Conservation (phyloP, 2,329 filamentous ascomycete species). For the Paracamarosporium sp. region DNA sequence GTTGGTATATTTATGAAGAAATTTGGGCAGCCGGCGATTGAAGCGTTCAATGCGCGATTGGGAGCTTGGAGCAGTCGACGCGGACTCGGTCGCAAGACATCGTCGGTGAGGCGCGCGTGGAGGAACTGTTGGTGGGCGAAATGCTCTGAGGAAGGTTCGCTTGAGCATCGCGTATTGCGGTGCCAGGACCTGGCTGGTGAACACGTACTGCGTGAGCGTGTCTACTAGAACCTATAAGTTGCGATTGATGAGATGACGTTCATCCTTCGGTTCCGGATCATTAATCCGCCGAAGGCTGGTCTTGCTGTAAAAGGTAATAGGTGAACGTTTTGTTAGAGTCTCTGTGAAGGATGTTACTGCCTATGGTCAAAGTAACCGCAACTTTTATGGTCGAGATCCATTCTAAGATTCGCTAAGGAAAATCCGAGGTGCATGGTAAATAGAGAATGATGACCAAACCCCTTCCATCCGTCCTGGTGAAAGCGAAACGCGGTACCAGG, state of each 20-base stretch:
- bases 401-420: neutral
- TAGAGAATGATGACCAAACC: neutral
- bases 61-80: conserved; percentile 21
- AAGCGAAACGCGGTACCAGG: too few species aligned
- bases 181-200: too few species aligned
- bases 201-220: neutral
- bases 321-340: neutral
- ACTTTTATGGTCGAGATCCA: neutral
- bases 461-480: too few species aligned
- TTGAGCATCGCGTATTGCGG: conserved; percentile 14
- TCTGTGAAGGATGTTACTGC: too few species aligned
- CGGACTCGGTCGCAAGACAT: conserved; percentile 23
- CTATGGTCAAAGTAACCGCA: too few species aligned
- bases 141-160: conserved; percentile 9
- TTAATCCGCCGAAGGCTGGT: neutral
- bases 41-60: conserved; percentile 43
- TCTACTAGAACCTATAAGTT: neutral
- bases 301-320: neutral
- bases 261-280: conserved; percentile 1
- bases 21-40: conserved; percentile 60
- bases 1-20: conserved; percentile 72
- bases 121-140: conserved; percentile 8
- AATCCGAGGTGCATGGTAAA: neutral
- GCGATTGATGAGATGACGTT: neutral
- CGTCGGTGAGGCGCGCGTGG: conserved; percentile 16